These are phyloP conservation scores for Bruguiera sexangula DNA, from an alignment of 345 rosid genomes.

Conservation along the genomic window DNA sequence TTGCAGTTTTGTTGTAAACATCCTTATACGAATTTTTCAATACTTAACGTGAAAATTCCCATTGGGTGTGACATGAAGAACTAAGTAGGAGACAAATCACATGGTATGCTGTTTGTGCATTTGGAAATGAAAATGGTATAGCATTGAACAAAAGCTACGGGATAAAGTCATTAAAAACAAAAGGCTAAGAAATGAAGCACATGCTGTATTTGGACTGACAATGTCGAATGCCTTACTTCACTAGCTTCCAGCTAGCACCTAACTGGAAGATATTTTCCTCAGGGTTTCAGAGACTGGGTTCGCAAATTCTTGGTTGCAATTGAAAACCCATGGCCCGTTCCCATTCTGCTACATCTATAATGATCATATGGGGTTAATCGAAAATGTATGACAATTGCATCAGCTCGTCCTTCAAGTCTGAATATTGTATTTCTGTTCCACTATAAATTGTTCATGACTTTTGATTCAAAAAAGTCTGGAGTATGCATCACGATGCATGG, in stretches of 20 bases:
- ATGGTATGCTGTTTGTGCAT: too few relatives aligned
- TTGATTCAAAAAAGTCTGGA: background rate
- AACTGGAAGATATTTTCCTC: conserved; percentile 20
- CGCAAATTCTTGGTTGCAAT: background rate
- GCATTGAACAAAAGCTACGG: too few relatives aligned
- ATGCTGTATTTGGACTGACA: conserved; percentile 29
- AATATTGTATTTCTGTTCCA: background rate
- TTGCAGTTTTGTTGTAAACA: too few relatives aligned
- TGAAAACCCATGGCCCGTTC: background rate
- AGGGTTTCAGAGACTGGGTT: background rate
- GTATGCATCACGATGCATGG: background rate
- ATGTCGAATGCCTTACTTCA: conserved; percentile 23
- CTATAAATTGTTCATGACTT: background rate
- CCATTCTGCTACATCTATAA: background rate
- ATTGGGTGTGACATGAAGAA: too few relatives aligned
- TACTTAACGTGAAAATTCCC: too few relatives aligned
- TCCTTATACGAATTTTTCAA: too few relatives aligned
- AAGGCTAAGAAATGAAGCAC: conserved; percentile 9
- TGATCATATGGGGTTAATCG: background rate
- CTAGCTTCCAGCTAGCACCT: conserved; percentile 23
- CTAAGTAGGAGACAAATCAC: too few relatives aligned
- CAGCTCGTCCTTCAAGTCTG: background rate
- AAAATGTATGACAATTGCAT: background rate
- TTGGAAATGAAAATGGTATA: too few relatives aligned
- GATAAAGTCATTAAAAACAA: background rate